Evolutionary conservation across 306 rosid species (phyloP).

Genomic region (Cucumis cinereus): DNA sequence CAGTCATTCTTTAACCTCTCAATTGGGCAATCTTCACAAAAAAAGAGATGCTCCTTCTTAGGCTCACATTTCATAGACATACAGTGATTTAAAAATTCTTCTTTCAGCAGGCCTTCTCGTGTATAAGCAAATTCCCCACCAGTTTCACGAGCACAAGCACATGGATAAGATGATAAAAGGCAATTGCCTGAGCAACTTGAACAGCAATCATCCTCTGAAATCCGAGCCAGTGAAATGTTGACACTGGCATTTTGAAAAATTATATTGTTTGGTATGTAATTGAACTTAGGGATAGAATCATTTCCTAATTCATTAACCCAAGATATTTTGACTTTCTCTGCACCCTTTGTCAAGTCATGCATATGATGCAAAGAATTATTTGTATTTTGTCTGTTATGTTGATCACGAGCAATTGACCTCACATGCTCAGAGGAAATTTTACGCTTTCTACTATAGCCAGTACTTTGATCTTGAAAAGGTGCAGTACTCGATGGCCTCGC

Average conservation of each 20-base stretch:
- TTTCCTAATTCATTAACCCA: constrained; percentile 41
- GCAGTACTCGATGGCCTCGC: neutral
- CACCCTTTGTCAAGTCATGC: constrained; percentile 59
- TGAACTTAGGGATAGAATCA: constrained; percentile 55
- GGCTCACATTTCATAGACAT: constrained; percentile 39
- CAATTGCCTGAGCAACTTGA: constrained; percentile 57
- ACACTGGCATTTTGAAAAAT: constrained; percentile 63
- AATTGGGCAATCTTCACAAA: constrained; percentile 62
- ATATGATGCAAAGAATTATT: constrained; percentile 10
- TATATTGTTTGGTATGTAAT: constrained; percentile 51
- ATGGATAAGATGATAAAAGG: constrained; percentile 49
- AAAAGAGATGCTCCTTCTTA: constrained; percentile 28
- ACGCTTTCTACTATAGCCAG: neutral
- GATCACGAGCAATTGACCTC: constrained; percentile 7
- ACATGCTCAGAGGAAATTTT: constrained; percentile 12
- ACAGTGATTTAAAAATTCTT: constrained; percentile 42
- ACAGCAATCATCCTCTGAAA: constrained; percentile 78
- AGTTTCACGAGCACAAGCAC: constrained; percentile 91
- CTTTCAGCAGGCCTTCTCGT: constrained; percentile 46
- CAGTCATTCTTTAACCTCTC: constrained; percentile 46
- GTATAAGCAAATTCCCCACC: constrained; percentile 94
- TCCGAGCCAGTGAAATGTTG: constrained; percentile 70
- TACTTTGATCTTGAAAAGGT: constrained; percentile 3
- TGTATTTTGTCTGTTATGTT: constrained; percentile 13
- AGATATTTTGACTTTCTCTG: constrained; percentile 55